Evolutionary conservation across 2,329 filamentous ascomycete genomes (phyloP), one percentile per base, ranked within the genome.

Genomic region (Aspergillus tubingensis): DNA sequence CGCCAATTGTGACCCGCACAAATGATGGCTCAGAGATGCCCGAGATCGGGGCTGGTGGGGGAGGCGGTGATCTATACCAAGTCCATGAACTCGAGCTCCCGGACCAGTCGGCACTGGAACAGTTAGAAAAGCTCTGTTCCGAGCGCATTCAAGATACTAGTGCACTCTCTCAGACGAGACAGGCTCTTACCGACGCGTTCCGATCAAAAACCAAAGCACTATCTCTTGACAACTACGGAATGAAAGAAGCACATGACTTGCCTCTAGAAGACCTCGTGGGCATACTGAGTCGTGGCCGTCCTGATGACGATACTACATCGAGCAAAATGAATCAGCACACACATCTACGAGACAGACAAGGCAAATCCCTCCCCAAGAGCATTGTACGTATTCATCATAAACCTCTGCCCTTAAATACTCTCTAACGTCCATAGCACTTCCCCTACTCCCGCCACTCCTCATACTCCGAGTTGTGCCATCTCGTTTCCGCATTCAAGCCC

Each of bases 381-480:
- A 77, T 78, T 53, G 76, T 78, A 65, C 61, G 75, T 68, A 23
- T 21, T 3, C 19, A 3, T n/a, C 57, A 32, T 15, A 7, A 3
- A 5, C n/a, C 4, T 39, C 39, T 13, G 5, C n/a, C 21, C 6
- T 5, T 8, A 30, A 7, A 15, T 10, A 43, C 36, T 39, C 38
- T 41, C 65, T 70, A 50, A 68, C 41, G 10, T 3, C n/a, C 13
- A 36, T 48, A 78, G 79, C 81, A 79, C 19, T 97, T 96, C 66
- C 91, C 93, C 0, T 97, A 93, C 70, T 94, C 94, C 0, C 85
- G 94, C 1, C 94, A 98, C 74, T 96, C 94, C 0, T 96, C 91
- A 0, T 94, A 95, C 62, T 79, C 81, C 0, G 94, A 97, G 72
- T 83, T 96, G 2, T 89, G 91, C 64, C 77, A 86, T 56, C 78